Evolutionary conservation across 2,329 filamentous ascomycete genomes (phyloP), one percentile per base, ranked within the genome.

Genomic region (Fusarium miscanthi): DNA sequence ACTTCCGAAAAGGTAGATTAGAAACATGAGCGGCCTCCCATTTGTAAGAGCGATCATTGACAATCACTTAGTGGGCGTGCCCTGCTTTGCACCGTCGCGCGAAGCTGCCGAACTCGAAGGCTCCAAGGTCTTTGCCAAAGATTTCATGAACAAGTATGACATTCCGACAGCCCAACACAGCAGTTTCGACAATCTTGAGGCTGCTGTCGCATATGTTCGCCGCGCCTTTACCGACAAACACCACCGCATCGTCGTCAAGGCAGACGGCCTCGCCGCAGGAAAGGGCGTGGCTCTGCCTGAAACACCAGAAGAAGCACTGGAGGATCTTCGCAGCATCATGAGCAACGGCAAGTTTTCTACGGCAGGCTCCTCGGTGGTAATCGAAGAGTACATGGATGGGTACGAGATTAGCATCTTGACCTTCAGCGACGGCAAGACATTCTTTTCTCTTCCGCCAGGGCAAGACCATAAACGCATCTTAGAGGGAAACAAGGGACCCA

Each of bases 71-170:
- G 87, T 84, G 45, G 85, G 84, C 7, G 90, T 93, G 74, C 85
- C 86, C 63, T 89, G 87, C 74, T 94, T 94, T 77, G 92, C 92
- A 0, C 93, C 93, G 3, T 88, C 87, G 51, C 87, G 90, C 78
- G 86, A 87, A 30, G 92, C 93, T 16, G 92, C 93, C 14, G 85
- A 87, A 41, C 90, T 95, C 87, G 93, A 95, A 79, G 93, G 93
- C 43, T 93, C 90, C 76, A 95, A 95, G 82, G 89, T 91, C 3
- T 94, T 93, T 78, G 90, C 91, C 42, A 94, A 95, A 78, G 90
- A 93, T 77, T 94, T 95, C 78, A 95, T 95, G 93, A 87, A 89
- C 77, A 86, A 87, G 48, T 86, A 93, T 79, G 86, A 85, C 66
- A 94, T 95, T 70, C 92, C 92, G 23, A 94, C 93, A 0, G 93